phyloP scores from a whole-genome alignment of 2,329 filamentous ascomycete species.

The Epichloe sibirici region DNA sequence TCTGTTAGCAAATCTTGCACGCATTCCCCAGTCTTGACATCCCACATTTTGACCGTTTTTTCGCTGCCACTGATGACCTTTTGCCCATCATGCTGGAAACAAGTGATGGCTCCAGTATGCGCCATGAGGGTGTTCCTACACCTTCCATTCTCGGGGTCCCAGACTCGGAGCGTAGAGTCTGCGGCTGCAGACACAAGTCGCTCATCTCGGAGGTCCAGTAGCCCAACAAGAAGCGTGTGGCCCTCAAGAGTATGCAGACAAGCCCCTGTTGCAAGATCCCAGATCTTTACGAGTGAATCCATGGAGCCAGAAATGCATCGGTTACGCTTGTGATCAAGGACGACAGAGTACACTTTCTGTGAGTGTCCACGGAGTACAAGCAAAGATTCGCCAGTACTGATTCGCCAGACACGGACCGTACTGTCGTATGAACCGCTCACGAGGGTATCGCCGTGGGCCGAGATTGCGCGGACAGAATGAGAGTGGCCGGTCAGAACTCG shows the following conservation, averaged over 20 bases:
- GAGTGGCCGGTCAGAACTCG: conserved; percentile 75
- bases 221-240: conserved; percentile 80
- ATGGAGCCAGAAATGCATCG: conserved; percentile 96
- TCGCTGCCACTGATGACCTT: conserved; percentile 97
- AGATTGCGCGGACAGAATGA: conserved; percentile 92
- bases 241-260: conserved; percentile 86
- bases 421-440: conserved; percentile 96
- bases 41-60: conserved; percentile 97
- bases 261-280: conserved; percentile 78
- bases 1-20: conserved; percentile 87
- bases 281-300: conserved; percentile 96
- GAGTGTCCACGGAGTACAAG: conserved; percentile 78
- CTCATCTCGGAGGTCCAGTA: conserved; percentile 80
- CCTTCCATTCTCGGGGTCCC: conserved; percentile 86
- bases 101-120: conserved; percentile 94
- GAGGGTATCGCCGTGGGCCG: conserved; percentile 87
- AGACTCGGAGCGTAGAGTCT: conserved; percentile 88
- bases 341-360: conserved; percentile 94
- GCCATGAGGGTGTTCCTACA: conserved; percentile 85
- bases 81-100: conserved; percentile 92
- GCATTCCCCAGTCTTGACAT: conserved; percentile 82
- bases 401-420: conserved; percentile 91
- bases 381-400: conserved; percentile 82
- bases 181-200: conserved; percentile 89
- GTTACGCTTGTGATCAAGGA: conserved; percentile 81